phyloP scores from a whole-genome alignment of 192 early-diverging fungal species.

The Piromyces sp. region DNA sequence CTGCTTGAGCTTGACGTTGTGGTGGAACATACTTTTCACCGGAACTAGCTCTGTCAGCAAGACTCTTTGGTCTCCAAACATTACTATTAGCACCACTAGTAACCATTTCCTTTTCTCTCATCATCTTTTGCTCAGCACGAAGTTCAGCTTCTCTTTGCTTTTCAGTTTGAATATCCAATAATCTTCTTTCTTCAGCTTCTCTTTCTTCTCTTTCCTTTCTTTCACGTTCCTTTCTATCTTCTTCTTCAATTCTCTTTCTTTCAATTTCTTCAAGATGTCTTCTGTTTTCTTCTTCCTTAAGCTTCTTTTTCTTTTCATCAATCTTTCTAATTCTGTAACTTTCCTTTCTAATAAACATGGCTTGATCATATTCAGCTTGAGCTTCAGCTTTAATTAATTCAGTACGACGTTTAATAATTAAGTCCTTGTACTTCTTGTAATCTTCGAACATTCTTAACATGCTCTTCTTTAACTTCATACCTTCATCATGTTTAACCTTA shows the following conservation, averaged over 20 bases:
- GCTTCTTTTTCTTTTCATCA: neutral
- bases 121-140: neutral
- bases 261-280: neutral
- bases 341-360: neutral
- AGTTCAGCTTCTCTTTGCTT: neutral
- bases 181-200: neutral
- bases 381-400: neutral
- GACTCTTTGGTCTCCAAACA: neutral
- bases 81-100: neutral
- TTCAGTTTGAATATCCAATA: neutral
- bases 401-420: neutral
- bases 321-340: neutral
- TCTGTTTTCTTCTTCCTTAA: neutral
- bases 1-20: neutral
- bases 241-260: neutral
- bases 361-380: neutral
- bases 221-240: neutral
- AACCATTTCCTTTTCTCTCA: neutral
- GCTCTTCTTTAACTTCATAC: conserved; percentile 58
- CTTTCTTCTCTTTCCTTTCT: neutral
- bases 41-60: neutral
- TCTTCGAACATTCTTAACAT: conserved; percentile 67
- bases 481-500: conserved; percentile 44
- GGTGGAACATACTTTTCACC: neutral
- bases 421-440: conserved; percentile 38